phyloP scores from a whole-genome alignment of 2,329 filamentous ascomycete genomes.

The Hypoxylon sp. region DNA sequence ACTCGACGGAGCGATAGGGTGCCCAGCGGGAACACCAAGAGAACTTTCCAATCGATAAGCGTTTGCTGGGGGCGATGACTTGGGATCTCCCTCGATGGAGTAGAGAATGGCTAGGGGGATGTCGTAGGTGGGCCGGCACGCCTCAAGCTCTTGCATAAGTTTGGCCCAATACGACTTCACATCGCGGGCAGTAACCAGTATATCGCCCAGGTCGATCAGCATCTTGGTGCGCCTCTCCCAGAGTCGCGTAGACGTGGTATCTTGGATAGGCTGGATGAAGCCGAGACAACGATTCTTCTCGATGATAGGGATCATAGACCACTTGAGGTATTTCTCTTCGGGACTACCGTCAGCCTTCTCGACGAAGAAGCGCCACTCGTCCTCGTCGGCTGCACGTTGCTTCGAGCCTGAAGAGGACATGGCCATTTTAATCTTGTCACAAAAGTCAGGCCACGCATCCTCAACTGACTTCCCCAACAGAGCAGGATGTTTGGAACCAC shows the following conservation, averaged over 20 bases:
- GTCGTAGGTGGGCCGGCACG: conserved; percentile 56
- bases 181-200: conserved; percentile 53
- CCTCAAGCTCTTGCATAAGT: conserved; percentile 54
- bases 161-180: conserved; percentile 59
- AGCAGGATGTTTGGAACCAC: conserved; percentile 69
- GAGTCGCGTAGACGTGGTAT: conserved; percentile 57
- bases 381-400: conserved; percentile 49
- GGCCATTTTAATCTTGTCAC: conserved; percentile 49
- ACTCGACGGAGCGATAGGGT: conserved; percentile 52
- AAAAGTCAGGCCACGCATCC: conserved; percentile 66
- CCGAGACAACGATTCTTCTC: conserved; percentile 54
- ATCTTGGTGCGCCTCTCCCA: conserved; percentile 60
- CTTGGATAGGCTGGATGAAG: conserved; percentile 57
- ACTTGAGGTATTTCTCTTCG: conserved; percentile 59
- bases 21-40: conserved; percentile 55
- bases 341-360: conserved; percentile 51
- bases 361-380: conserved; percentile 58
- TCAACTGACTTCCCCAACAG: conserved; percentile 68
- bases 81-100: conserved; percentile 54
- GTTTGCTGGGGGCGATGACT: conserved; percentile 45
- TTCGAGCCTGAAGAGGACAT: conserved; percentile 49
- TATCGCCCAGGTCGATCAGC: conserved; percentile 58
- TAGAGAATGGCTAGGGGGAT: conserved; percentile 62
- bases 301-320: conserved; percentile 57
- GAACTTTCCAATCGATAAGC: conserved; percentile 56